Evolutionary conservation across 306 rosid genomes (phyloP), one percentile per base, ranked within the genome.

Genomic region (Inga leiocalycina): DNA sequence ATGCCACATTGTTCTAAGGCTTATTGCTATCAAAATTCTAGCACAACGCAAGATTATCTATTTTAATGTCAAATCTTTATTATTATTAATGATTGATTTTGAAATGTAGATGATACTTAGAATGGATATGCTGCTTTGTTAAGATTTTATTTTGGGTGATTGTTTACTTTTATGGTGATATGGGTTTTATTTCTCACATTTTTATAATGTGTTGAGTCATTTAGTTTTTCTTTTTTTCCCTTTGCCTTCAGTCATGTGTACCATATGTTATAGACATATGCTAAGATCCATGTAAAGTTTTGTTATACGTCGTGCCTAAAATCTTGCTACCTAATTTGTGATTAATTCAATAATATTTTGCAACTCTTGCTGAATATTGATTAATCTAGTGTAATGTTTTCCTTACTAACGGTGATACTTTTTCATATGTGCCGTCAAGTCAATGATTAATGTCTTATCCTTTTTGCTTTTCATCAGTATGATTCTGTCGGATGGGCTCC

Each of bases 401-500:
- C 51, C 49, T 74, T 41, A 10, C 5, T 71, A 44, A 19, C 20
- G 37, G 1, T 64, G 16, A 45, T 51, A 6, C 17, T 35, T 67
- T 76, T 62, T 20, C 30, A 51, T 12, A 62, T 51, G 70, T 69
- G 44, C 81, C 77, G 65, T 68, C 22, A 70, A 56, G 76, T 80
- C 66, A 44, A 41, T 45, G 74, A 45, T 80, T 22, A 35, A 12
- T 52, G 6, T 71, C 17, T 56, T 70, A 62, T 79, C 37, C 76
- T 24, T 77, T 76, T 71, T 10, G 61, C 24, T 3, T 5, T 79
- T 75, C 61, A 82, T 73, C 87, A 96, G 99, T 96, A 96, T 85
- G 99, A 96, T 84, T 89, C 98, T 78, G 93, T 88, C 71, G 99
- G 99, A 86, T 96, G 99, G 99, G 94, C 98, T 72, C 99, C 99